Evolutionary conservation across 768 basidiomycete genomes (phyloP), one percentile per base, ranked within the genome.

Genomic region (Pulveroboletus sp.): DNA sequence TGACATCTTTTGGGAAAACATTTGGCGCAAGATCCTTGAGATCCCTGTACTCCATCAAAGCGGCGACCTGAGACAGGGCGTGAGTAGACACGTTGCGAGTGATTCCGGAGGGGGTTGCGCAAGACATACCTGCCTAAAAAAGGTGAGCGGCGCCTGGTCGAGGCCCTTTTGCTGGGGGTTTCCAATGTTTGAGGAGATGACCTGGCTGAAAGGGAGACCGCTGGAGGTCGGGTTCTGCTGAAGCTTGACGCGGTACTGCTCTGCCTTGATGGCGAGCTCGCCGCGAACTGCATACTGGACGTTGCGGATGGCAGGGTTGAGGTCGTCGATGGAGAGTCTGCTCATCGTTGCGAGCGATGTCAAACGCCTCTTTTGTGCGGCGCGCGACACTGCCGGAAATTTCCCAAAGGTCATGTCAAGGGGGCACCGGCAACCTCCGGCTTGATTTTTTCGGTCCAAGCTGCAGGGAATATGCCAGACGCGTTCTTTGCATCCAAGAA

Each of bases 221-320:
- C 79, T 71, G 49, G 73, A 13, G 3, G 27, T 34, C 14, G 61
- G 64, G 20, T 72, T 71, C 48, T 76, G 69, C 68, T 82, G 79
- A 63, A 98, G 80, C 58, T 76, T 69, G 43, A 85, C 84, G 47
- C 86, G 79, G 58, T 89, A 83, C 45, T 81, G 73, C 69, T 97
- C 93, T 0, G 95, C 92, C 67, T 88, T 90, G 73, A 97, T 89
- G 4, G 95, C 93, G 55, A 98, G 83, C 71, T 95, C 94, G 42
- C 96, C 95, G 47, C 95, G 89, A 24, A 99, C 95, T 48, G 95
- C 95, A 66, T 99, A 99, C 68, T 96, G 81, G 45, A 97, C 96
- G 44, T 89, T 83, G 63, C 82, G 78, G 40, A 96, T 77, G 50
- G 83, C 75, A 3, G 87, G 90, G 71, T 96, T 97, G 68, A 97